A percentile compares a stretch with the other conserved stretches of the same genome.
phyloP scores from a whole-genome alignment of 306 rosid species.

The Clitoria ternatea region DNA sequence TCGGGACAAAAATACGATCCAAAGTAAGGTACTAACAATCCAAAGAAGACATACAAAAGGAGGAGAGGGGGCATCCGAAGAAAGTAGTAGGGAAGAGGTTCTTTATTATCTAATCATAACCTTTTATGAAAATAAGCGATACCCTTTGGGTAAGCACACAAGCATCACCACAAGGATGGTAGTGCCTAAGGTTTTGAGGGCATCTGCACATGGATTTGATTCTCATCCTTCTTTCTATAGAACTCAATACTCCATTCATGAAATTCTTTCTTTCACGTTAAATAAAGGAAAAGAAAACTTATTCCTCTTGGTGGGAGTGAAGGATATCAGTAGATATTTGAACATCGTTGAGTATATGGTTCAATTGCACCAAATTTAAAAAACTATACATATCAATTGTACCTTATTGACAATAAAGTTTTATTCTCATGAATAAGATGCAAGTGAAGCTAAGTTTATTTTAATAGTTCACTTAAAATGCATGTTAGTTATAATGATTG shows the following conservation, averaged over 20 bases:
- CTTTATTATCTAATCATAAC: constrained; percentile 33
- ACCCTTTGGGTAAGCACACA: constrained; percentile 30
- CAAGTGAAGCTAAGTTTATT: not conserved
- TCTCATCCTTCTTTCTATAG: constrained; percentile 28
- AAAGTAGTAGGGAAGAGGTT: constrained; percentile 26
- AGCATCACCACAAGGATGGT: constrained; percentile 28
- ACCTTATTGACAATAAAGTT: not conserved
- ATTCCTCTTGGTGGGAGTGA: constrained; percentile 15
- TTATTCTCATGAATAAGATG: constrained; percentile 12
- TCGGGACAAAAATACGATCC: constrained; percentile 26
- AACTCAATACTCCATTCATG: constrained; percentile 37
- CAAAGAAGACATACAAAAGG: constrained; percentile 26
- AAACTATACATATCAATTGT: not conserved
- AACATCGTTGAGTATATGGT: constrained; percentile 27
- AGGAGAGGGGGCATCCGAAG: constrained; percentile 40
- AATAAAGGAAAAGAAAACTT: not conserved
- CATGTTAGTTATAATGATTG: constrained; percentile 21
- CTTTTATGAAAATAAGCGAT: constrained; percentile 35
- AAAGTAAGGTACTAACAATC: constrained; percentile 2
- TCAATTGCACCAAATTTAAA: not conserved
- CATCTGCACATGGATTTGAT: constrained; percentile 40
- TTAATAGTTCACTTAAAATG: not conserved
- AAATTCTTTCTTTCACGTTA: constrained; percentile 30
- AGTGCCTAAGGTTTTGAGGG: constrained; percentile 17
- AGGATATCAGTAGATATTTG: constrained; percentile 18